Conservation (phyloP, 495 filamentous ascomycete species). For the Saxophila tyrrhenica region DNA sequence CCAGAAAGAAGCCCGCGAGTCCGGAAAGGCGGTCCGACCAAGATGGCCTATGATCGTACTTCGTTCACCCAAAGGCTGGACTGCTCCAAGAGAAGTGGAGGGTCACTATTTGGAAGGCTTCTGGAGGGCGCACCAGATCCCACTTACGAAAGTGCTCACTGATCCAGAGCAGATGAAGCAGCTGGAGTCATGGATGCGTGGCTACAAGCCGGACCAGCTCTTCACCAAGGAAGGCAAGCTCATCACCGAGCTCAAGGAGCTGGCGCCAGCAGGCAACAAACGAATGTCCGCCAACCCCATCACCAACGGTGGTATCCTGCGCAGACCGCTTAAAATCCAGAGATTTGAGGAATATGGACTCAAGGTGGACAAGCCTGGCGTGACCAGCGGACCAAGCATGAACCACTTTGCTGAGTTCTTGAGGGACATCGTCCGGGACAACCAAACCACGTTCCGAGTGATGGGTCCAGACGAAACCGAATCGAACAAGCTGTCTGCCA, state of each 20-base stretch:
- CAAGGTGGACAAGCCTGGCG: conserved; percentile 41
- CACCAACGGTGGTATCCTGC: conserved; percentile 53
- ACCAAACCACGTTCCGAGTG: conserved; percentile 53
- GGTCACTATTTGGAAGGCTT: conserved; percentile 55
- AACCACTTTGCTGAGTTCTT: conserved; percentile 51
- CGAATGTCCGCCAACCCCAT: conserved; percentile 66
- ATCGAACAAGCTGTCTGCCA: conserved; percentile 57
- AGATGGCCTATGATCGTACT: conserved; percentile 65
- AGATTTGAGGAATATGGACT: conserved; percentile 54
- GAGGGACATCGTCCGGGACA: conserved; percentile 48
- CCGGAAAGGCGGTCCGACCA: conserved; percentile 51
- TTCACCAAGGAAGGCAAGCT: conserved; percentile 50
- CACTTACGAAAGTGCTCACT: conserved; percentile 49
- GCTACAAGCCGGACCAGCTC: conserved; percentile 54
- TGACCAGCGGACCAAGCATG: conserved; percentile 46
- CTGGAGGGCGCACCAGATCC: conserved; percentile 64
- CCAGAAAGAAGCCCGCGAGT: conserved; percentile 56
- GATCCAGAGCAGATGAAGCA: conserved; percentile 50
- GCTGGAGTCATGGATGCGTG: conserved; percentile 59
- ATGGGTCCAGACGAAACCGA: conserved; percentile 69
- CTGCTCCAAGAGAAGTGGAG: conserved; percentile 52
- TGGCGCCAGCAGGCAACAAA: conserved; percentile 48
- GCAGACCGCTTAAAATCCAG: conserved; percentile 50
- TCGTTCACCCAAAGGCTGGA: conserved; percentile 61
- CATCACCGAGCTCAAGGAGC: conserved; percentile 44